Base-by-base conservation (phyloP, 805 yeast species). In the Kodamaea leandrae region DNA sequence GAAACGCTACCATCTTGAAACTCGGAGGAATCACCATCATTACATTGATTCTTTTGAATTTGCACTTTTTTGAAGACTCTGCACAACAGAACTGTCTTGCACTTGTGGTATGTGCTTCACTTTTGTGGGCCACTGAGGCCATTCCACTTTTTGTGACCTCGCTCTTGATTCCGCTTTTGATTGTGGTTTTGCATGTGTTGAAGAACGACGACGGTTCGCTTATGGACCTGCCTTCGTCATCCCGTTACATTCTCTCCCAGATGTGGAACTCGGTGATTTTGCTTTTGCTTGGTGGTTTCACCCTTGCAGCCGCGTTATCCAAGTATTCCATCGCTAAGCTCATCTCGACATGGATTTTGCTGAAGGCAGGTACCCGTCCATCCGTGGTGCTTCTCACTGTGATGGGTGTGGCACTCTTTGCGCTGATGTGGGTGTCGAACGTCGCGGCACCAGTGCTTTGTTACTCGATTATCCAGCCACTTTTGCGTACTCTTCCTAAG, bases 51-150 rank as follows among this genome's bases (percentile, higher is more conserved):
- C 53, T 68, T 20, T 41, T 66, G 36, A 51, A 56, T 4, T 43
- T 63, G 6, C 47, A 58, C 1, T 30, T 38, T 38, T 66, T 68
- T 51, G 58, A 57, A 14, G 73, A 68, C 43, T 28, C 40, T 3
- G 61, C 61, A 18, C 71, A 68, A 42, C 55, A 58, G 26, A 55
- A 64, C 39, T 51, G 99, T 64, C 75, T 91, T 57, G 96, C 97
- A 0, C 68, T 91, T 4, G 72, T 93, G 34, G 73, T 85, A 3
- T 78, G 86, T 51, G 82, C 96, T 1, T 89, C 97, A 0, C 57
- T 90, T 37, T 67, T 90, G 18, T 91, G 98, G 99, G 97, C 98
- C 0, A 86, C 97, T 8, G 99, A 91, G 57, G 79, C 96, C 0
- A 79, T 91, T 48, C 98, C 98, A 4, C 68, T 91, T 32, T 93